Percentiles rank a stretch among this genome's conserved stretches.
Conservation (phyloP, 108 stramenopile species). For the Pseudonitzschia delicatissima region DNA sequence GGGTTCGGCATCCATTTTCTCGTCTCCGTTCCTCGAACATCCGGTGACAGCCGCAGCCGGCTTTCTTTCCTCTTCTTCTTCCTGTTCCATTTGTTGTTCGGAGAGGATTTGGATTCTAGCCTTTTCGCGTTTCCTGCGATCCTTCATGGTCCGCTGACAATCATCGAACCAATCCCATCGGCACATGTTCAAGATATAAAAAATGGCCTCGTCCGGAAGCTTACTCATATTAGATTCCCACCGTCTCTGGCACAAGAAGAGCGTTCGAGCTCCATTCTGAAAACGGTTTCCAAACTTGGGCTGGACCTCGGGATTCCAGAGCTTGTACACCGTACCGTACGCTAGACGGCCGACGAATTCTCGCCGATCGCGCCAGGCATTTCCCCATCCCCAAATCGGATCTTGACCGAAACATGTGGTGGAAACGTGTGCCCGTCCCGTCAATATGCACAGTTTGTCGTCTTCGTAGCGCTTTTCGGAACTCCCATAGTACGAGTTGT, state of each 20-base stretch:
- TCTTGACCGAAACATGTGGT: conserved; percentile 60
- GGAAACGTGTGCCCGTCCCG: conserved; percentile 80
- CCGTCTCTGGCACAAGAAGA: conserved; percentile 71
- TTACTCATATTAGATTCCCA: conserved; percentile 55
- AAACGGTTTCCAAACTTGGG: conserved; percentile 65
- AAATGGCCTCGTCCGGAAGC: conserved; percentile 82
- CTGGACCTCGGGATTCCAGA: conserved; percentile 73
- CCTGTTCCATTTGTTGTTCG: conserved; percentile 27
- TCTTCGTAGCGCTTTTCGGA: conserved; percentile 64
- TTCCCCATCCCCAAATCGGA: conserved; percentile 82
- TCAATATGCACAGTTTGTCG: conserved; percentile 59
- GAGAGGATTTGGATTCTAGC: conserved; percentile 10
- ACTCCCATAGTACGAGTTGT: conserved; percentile 45
- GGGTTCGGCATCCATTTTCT: conserved; percentile 21
- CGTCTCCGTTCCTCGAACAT: conserved; percentile 1
- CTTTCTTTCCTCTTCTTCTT: conserved; percentile 20
- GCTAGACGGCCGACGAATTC: conserved; percentile 77
- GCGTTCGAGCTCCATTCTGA: conserved; percentile 35
- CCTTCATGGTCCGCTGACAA: conserved; percentile 37
- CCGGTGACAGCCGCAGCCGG: conserved; percentile 17
- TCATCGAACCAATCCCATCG: conserved; percentile 87
- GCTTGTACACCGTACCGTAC: conserved; percentile 74
- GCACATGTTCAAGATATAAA: conserved; percentile 89
- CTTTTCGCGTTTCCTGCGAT: conserved; percentile 33
- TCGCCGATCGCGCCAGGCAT: conserved; percentile 81